A percentile compares a stretch with the other conserved stretches of the same genome.
These are phyloP conservation scores for Fraxinus paxiana DNA, from an alignment of 305 asterid species.

Conservation along the genomic window DNA sequence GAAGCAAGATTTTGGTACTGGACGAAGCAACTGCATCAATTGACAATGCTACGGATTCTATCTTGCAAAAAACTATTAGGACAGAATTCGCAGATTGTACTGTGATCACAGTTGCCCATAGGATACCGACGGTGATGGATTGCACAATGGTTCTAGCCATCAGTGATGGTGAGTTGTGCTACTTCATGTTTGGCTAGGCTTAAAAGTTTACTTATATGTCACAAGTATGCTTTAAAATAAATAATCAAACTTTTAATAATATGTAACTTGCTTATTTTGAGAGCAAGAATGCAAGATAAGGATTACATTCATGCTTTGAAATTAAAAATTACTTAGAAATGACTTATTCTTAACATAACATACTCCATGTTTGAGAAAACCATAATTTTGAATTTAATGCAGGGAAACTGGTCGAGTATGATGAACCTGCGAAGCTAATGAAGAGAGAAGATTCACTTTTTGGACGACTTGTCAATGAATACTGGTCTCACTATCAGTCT, in stretches of 20 bases:
- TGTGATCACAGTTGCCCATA: conserved; percentile 43
- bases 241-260: background rate
- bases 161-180: background rate
- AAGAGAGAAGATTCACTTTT: conserved; percentile 2
- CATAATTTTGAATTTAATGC: background rate
- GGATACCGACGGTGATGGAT: conserved; percentile 46
- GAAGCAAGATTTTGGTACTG: conserved; percentile 38
- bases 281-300: background rate
- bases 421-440: background rate
- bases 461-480: background rate
- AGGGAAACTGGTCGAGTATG: conserved; percentile 6
- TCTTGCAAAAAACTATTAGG: conserved; percentile 30
- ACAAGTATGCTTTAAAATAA: background rate
- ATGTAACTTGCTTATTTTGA: background rate
- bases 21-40: conserved; percentile 54
- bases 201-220: background rate
- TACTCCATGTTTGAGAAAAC: background rate
- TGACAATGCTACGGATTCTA: conserved; percentile 39
- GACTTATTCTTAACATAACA: background rate
- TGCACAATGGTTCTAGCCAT: conserved; percentile 36
- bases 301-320: background rate
- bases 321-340: background rate
- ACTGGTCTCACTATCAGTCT: background rate
- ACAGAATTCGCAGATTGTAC: conserved; percentile 37
- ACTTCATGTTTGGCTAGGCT: background rate